These are phyloP conservation scores for Candida frijolesensis DNA, from an alignment of 1,139 yeast genomes.

Conservation along the genomic window DNA sequence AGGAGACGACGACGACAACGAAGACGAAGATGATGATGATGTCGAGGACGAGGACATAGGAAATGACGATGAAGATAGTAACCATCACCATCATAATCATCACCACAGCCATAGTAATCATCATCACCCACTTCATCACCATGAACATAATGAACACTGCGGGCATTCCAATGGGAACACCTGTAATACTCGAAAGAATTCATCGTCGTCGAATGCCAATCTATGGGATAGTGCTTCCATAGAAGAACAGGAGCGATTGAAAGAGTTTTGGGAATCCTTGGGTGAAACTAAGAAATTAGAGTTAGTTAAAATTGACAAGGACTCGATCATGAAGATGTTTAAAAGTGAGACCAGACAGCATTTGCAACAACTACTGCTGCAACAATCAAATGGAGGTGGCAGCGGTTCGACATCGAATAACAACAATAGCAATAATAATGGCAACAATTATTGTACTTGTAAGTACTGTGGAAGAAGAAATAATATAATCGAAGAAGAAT, in stretches of 20 bases:
- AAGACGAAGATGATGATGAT: slow-evolving; percentile 18
- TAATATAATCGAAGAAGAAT: slow-evolving; percentile 73
- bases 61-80: slow-evolving; percentile 13
- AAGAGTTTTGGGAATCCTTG: slow-evolving; percentile 71
- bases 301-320: slow-evolving; percentile 69
- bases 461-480: slow-evolving; percentile 79
- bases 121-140: slow-evolving; percentile 3
- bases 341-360: slow-evolving; percentile 34
- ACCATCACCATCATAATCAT: slow-evolving; percentile 14
- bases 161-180: slow-evolving; percentile 3
- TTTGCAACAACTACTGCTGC: slow-evolving; percentile 16
- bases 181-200: slow-evolving; percentile 7
- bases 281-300: slow-evolving; percentile 60
- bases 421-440: slow-evolving; percentile 6
- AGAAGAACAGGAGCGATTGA: slow-evolving; percentile 62
- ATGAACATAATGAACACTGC: slow-evolving; percentile 5
- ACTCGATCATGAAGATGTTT: slow-evolving; percentile 66
- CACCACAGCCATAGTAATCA: slow-evolving; percentile 9
- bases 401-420: slow-evolving; percentile 2
- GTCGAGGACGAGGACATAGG: slow-evolving; percentile 17
- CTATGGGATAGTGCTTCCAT: slow-evolving; percentile 62
- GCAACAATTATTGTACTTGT: slow-evolving; percentile 59
- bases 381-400: slow-evolving; percentile 11
- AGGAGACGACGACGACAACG: slow-evolving; percentile 17
- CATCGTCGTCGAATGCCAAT: slow-evolving; percentile 21